Evolutionary conservation across 345 rosid species (phyloP).

Genomic region (Rhodamnia rubescens): DNA sequence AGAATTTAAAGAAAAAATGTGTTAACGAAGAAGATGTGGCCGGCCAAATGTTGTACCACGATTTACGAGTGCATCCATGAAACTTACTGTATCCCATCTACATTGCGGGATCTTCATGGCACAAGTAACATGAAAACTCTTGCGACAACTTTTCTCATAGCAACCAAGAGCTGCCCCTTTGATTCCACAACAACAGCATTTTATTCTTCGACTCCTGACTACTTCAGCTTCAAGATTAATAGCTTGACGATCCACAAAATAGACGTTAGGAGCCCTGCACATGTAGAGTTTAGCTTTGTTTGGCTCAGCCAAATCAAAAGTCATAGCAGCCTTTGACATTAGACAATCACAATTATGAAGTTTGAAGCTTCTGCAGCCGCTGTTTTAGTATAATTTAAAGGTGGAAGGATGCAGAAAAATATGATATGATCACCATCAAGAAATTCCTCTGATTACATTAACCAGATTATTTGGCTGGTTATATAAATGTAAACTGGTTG

Average conservation of each 20-base stretch:
- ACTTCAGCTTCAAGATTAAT: constrained; percentile 82
- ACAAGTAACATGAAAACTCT: constrained; percentile 18
- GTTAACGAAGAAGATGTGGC: not conserved
- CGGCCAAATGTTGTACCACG: not conserved
- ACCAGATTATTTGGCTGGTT: not conserved
- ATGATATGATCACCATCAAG: not conserved
- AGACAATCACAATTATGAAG: not conserved
- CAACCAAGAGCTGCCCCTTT: constrained; percentile 98
- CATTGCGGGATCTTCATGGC: constrained; percentile 35
- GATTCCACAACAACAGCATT: constrained; percentile 67
- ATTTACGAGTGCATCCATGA: not conserved
- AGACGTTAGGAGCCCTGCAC: constrained; percentile 90
- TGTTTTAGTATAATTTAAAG: not conserved
- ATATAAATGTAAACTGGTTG: not conserved
- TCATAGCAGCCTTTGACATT: not conserved
- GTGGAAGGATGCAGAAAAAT: not conserved
- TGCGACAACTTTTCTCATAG: constrained; percentile 40
- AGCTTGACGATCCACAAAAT: constrained; percentile 51
- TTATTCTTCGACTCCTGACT: constrained; percentile 68
- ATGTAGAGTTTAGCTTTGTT: not conserved
- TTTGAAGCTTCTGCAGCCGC: not conserved
- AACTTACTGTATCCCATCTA: constrained; percentile 82
- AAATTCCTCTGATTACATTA: not conserved
- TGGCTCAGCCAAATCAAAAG: not conserved
- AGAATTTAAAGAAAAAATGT: not conserved